Percentiles rank a stretch among this genome's conserved stretches.
Conservation (phyloP, 805 yeast genomes). For the Candida boidinii region DNA sequence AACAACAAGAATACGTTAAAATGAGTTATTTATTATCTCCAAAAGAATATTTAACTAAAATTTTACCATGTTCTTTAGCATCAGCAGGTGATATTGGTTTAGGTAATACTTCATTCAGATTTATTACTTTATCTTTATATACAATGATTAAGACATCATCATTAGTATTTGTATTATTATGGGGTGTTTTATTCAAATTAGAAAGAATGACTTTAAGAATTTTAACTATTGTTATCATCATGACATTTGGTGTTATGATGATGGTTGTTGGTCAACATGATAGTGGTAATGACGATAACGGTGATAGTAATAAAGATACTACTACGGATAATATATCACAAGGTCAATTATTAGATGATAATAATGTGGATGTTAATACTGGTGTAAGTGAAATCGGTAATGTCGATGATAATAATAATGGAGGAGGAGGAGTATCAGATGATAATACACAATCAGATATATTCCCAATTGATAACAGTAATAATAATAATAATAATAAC, state of each 20-base stretch:
- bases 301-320: not conserved
- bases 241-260: slow-evolving; percentile 79
- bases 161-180: slow-evolving; percentile 78
- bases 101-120: slow-evolving; percentile 75
- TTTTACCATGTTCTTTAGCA: slow-evolving; percentile 80
- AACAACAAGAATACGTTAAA: slow-evolving; percentile 1
- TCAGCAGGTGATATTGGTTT: slow-evolving; percentile 92
- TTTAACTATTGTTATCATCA: slow-evolving; percentile 58
- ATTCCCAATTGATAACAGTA: not conserved
- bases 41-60: slow-evolving; percentile 38
- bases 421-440: too few relatives aligned
- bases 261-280: slow-evolving; percentile 61
- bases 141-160: slow-evolving; percentile 91
- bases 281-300: slow-evolving; percentile 3
- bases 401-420: too few relatives aligned
- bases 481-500: slow-evolving; percentile 9
- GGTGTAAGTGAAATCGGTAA: too few relatives aligned
- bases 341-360: too few relatives aligned
- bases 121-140: slow-evolving; percentile 74
- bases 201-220: slow-evolving; percentile 69
- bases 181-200: slow-evolving; percentile 74
- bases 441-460: too few relatives aligned
- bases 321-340: not conserved
- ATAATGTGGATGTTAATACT: too few relatives aligned
- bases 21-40: slow-evolving; percentile 19